Conservation (phyloP, 192 early-diverging fungal species). For the Anaeromyces robustus region DNA sequence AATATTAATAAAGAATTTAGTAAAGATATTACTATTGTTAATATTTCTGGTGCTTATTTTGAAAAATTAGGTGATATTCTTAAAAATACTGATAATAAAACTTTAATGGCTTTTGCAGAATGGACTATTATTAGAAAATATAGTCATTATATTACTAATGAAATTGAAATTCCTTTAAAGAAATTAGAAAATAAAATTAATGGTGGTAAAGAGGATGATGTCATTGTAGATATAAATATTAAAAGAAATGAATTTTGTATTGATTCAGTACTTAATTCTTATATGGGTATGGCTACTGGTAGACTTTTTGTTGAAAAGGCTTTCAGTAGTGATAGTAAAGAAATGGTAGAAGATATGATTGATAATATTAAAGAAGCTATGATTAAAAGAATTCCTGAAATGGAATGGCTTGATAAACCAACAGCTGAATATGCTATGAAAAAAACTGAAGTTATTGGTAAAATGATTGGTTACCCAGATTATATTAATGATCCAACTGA, state of each 20-base stretch:
- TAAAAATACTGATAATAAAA: background rate
- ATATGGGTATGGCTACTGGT: background rate
- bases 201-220: background rate
- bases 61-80: background rate
- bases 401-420: slow-evolving; percentile 42
- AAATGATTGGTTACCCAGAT: slow-evolving; percentile 47
- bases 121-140: background rate
- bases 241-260: background rate
- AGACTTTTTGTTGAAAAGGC: background rate
- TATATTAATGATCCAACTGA: slow-evolving; percentile 25
- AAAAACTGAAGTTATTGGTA: slow-evolving; percentile 36
- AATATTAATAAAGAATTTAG: no score
- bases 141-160: background rate
- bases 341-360: background rate
- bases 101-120: background rate
- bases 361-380: slow-evolving; percentile 23
- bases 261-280: background rate
- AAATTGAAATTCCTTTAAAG: background rate
- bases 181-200: background rate
- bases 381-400: slow-evolving; percentile 11
- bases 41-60: background rate
- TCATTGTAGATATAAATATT: no score
- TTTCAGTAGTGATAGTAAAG: background rate
- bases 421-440: slow-evolving; percentile 29
- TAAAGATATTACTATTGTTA: background rate